Evolutionary conservation across 2,329 filamentous ascomycete genomes (phyloP).

Genomic region (Aspergillus tanneri): DNA sequence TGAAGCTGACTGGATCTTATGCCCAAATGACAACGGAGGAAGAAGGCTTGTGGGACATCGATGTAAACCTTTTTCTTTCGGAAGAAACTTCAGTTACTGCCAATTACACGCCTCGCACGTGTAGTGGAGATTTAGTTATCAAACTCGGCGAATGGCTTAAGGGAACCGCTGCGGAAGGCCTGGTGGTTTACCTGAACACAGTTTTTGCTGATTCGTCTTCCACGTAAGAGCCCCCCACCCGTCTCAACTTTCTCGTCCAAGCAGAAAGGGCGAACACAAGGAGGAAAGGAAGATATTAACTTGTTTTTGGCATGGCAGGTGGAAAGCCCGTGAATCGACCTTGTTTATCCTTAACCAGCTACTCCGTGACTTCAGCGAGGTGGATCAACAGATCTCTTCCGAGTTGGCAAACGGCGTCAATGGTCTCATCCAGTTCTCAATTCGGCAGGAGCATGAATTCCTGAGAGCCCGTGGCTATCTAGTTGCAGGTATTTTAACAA

Average conservation of each 20-base stretch:
- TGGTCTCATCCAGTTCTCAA: slow-evolving; percentile 75
- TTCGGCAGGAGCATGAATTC: slow-evolving; percentile 69
- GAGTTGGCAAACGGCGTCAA: slow-evolving; percentile 72
- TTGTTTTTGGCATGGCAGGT: slow-evolving; percentile 40
- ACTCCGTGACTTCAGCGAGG: slow-evolving; percentile 77
- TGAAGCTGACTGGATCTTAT: slow-evolving; percentile 81
- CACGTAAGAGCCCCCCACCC: slow-evolving; percentile 30
- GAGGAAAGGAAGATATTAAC: slow-evolving; percentile 4
- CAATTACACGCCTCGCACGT: slow-evolving; percentile 92
- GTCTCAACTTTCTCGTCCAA: neutral
- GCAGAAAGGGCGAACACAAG: too few species aligned
- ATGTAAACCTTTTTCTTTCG: slow-evolving; percentile 90
- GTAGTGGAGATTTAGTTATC: slow-evolving; percentile 86
- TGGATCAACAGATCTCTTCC: slow-evolving; percentile 66
- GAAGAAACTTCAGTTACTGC: slow-evolving; percentile 93
- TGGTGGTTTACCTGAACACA: slow-evolving; percentile 72
- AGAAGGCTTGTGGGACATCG: slow-evolving; percentile 93
- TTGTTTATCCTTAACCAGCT: slow-evolving; percentile 84
- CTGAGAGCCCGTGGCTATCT: slow-evolving; percentile 84
- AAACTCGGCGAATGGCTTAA: slow-evolving; percentile 90
- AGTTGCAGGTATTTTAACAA: slow-evolving; percentile 75
- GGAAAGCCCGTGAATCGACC: slow-evolving; percentile 73
- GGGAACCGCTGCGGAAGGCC: slow-evolving; percentile 70
- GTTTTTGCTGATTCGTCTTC: slow-evolving; percentile 59
- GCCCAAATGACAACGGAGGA: slow-evolving; percentile 90